Conservation (phyloP, 1,139 yeast genomes). For the Yarrowia galli region DNA sequence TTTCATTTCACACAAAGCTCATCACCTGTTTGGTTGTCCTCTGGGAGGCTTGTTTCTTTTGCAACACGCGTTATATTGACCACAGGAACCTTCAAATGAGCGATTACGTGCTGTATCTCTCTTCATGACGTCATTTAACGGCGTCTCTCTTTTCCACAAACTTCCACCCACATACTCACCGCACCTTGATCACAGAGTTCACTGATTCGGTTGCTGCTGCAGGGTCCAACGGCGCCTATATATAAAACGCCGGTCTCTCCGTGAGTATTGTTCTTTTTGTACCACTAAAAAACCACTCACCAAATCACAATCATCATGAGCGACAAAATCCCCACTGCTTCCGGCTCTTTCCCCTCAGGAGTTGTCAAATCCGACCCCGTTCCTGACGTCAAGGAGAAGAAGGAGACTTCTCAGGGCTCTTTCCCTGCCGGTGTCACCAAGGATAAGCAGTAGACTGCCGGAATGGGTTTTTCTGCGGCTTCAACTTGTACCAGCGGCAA, state of each 20-base stretch:
- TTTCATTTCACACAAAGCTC: neutral
- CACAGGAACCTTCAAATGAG: too few species aligned
- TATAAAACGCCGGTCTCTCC: slow-evolving; percentile 13
- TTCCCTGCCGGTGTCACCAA: slow-evolving; percentile 29
- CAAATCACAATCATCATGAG: slow-evolving; percentile 8
- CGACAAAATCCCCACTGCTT: slow-evolving; percentile 33
- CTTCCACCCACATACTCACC: slow-evolving; percentile 19
- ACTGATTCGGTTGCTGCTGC: slow-evolving; percentile 35
- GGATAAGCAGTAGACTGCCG: slow-evolving; percentile 20
- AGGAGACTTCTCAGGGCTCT: slow-evolving; percentile 28
- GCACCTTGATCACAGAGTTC: slow-evolving; percentile 29
- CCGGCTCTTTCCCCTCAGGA: slow-evolving; percentile 34
- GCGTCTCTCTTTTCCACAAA: slow-evolving; percentile 15
- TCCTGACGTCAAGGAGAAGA: slow-evolving; percentile 28
- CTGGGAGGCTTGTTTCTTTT: neutral
- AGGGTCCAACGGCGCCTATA: slow-evolving; percentile 21
- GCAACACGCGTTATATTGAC: too few species aligned
- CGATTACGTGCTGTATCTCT: neutral
- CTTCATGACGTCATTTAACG: slow-evolving; percentile 12
- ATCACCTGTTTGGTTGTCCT: too few species aligned
- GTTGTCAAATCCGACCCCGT: slow-evolving; percentile 33
- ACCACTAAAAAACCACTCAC: neutral
- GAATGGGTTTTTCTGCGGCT: neutral
- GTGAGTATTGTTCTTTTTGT: neutral
- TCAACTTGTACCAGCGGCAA: too few species aligned